These are phyloP conservation scores for Gymnopus androsaceus DNA, from an alignment of 1,284 basidiomycete genomes.

Conservation along the genomic window DNA sequence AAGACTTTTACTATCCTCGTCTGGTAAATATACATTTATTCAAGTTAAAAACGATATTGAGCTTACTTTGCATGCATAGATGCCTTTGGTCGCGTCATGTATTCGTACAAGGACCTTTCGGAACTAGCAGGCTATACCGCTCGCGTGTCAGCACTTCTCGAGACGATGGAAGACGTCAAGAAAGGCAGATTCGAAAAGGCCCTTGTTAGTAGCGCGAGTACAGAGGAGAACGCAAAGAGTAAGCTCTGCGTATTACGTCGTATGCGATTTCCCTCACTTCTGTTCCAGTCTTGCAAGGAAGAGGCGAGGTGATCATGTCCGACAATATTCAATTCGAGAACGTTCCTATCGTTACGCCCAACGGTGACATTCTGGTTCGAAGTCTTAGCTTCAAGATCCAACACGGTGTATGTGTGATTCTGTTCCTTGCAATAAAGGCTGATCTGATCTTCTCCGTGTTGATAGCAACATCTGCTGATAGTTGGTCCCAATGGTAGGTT, in stretches of 20 bases:
- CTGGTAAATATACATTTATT: too few species aligned
- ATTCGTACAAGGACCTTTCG: conserved; percentile 94
- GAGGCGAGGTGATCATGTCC: conserved; percentile 81
- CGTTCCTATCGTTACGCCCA: conserved; percentile 95
- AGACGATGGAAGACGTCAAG: conserved; percentile 90
- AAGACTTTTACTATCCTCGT: conserved; percentile 82
- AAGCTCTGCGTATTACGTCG: conserved; percentile 29
- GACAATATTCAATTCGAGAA: conserved; percentile 85
- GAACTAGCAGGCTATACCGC: conserved; percentile 96
- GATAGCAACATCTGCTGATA: conserved; percentile 85
- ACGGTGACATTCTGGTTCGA: conserved; percentile 88
- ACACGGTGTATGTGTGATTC: conserved; percentile 68
- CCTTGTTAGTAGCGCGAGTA: conserved; percentile 73
- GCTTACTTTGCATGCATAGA: too few species aligned
- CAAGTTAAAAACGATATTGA: too few species aligned
- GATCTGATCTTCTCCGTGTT: not conserved
- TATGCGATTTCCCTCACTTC: not conserved
- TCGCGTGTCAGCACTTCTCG: conserved; percentile 85
- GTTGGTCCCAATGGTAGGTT: conserved; percentile 85
- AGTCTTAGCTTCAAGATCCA: conserved; percentile 88
- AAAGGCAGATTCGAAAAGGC: conserved; percentile 89
- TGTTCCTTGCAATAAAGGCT: not conserved
- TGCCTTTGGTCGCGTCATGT: conserved; percentile 86
- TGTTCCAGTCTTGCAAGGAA: conserved; percentile 70
- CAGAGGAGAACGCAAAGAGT: conserved; percentile 83